Evolutionary conservation across 2,329 filamentous ascomycete genomes (phyloP), one percentile per base, ranked within the genome.

Genomic region (Helotiales sp.): DNA sequence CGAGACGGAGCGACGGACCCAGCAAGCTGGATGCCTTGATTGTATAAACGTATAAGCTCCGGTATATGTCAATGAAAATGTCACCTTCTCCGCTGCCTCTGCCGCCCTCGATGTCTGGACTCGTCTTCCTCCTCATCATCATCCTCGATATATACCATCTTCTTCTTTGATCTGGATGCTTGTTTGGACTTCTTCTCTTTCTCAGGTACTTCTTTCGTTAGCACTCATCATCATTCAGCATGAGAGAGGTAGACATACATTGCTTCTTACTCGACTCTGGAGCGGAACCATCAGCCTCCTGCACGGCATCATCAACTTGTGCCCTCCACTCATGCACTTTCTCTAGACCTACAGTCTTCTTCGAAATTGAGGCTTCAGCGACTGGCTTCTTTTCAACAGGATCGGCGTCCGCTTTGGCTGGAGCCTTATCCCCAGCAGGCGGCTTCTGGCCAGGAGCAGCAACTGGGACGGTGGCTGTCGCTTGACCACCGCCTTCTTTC

Each of bases 271-370:
- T 24, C 11, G 30, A 15, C n/a, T 30, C 26, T 15, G 20, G 30
- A 26, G 11, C 20, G 13, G 32, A 22, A 40, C 54, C 32, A 57
- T 32, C 17, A 11, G 11, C 54, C 40, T 20, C 54, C 54, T 57
- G 54, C 54, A 17, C 54, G 32, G 54, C 54, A 57, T 57, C 54
- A 22, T 57, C 24, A 37, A 57, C 32, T 40, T 57, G 30, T 26
- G 20, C 54, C 54, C 34, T 22, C 54, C 54, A 57, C 30, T 40
- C 54, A 8, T 20, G 54, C 20, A 57, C 54, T 57, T 20, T 28
- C 32, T 40, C 30, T 24, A 57, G 17, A 57, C 54, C 54, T 57
- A 37, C 54, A 57, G 54, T 57, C 54, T 37, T 37, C 54, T 57
- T 57, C 20, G 30, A 15, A 57, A 28, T 22, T 22, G 30, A 55